Percentiles rank a stretch among this genome's conserved stretches.
Conservation (phyloP, 1,284 basidiomycete species). For the Phaffia rhodozyma region DNA sequence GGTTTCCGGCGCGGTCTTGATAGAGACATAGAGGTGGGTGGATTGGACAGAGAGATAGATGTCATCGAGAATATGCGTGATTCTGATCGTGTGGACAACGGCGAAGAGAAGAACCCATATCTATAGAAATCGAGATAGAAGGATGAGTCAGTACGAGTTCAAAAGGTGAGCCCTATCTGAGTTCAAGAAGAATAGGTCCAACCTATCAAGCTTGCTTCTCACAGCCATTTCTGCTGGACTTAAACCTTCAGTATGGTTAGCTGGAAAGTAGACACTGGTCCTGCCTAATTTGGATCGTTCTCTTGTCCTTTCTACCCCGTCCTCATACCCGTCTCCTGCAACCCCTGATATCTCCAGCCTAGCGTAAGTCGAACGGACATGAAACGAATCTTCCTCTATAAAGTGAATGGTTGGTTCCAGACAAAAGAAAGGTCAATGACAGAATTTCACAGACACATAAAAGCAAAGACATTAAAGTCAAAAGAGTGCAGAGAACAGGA, state of each 20-base stretch:
- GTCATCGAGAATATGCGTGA: slow-evolving; percentile 37
- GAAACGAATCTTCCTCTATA: slow-evolving; percentile 62
- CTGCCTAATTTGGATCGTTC: slow-evolving; percentile 46
- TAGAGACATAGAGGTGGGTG: slow-evolving; percentile 41
- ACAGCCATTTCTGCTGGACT: slow-evolving; percentile 40
- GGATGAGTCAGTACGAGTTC: neutral
- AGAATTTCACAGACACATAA: neutral
- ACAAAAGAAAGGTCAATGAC: neutral
- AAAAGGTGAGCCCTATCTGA: too few species aligned
- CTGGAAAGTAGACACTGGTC: slow-evolving; percentile 3
- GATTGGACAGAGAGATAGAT: slow-evolving; percentile 49
- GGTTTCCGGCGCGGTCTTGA: slow-evolving; percentile 17
- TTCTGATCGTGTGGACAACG: slow-evolving; percentile 45
- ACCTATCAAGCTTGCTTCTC: slow-evolving; percentile 65
- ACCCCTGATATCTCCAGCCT: slow-evolving; percentile 71
- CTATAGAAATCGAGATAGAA: slow-evolving; percentile 37
- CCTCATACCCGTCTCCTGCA: slow-evolving; percentile 79
- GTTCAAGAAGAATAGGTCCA: slow-evolving; percentile 26
- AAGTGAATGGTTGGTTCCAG: neutral
- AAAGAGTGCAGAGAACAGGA: neutral
- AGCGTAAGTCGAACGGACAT: slow-evolving; percentile 79
- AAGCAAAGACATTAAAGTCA: neutral
- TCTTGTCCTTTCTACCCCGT: slow-evolving; percentile 82
- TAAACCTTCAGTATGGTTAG: neutral
- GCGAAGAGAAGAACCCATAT: slow-evolving; percentile 69